These are phyloP conservation scores for Pulveroboletus ravenelii DNA, from an alignment of 768 basidiomycete species.

Conservation along the genomic window DNA sequence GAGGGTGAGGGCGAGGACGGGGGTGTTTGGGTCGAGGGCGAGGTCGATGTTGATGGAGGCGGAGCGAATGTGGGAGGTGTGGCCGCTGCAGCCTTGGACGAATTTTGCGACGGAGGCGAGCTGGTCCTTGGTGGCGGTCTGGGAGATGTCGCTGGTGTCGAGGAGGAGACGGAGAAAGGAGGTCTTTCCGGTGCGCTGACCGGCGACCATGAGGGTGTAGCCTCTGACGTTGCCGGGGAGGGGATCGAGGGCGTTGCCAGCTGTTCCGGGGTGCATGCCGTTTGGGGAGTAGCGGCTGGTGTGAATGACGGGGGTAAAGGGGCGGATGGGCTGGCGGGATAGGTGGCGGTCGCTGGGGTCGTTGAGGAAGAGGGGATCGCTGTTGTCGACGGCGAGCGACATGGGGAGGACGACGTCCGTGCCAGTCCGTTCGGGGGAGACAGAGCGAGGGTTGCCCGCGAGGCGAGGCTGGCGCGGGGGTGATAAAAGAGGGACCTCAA, in stretches of 20 bases:
- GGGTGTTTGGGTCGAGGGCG: constrained; percentile 45
- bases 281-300: constrained; percentile 23
- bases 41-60: constrained; percentile 69
- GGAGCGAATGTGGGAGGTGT: constrained; percentile 67
- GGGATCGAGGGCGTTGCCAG: constrained; percentile 25
- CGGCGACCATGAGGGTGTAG: constrained; percentile 77
- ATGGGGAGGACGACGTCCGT: constrained; percentile 34
- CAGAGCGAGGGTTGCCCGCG: constrained; percentile 49
- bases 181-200: constrained; percentile 80
- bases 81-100: constrained; percentile 67
- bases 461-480: constrained; percentile 64
- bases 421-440: constrained; percentile 46
- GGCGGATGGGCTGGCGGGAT: constrained; percentile 23
- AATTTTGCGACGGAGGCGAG: constrained; percentile 78
- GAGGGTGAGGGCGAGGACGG: constrained; percentile 59
- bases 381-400: constrained; percentile 55
- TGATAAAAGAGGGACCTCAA: constrained; percentile 44
- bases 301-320: constrained; percentile 25
- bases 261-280: constrained; percentile 27
- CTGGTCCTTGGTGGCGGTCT: constrained; percentile 64
- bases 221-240: constrained; percentile 29
- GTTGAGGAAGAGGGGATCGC: constrained; percentile 46
- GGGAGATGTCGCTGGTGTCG: constrained; percentile 70
- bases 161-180: constrained; percentile 82
- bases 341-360: constrained; percentile 37